Conservation (phyloP, 257 asterid species). For the Solanum virginianum region DNA sequence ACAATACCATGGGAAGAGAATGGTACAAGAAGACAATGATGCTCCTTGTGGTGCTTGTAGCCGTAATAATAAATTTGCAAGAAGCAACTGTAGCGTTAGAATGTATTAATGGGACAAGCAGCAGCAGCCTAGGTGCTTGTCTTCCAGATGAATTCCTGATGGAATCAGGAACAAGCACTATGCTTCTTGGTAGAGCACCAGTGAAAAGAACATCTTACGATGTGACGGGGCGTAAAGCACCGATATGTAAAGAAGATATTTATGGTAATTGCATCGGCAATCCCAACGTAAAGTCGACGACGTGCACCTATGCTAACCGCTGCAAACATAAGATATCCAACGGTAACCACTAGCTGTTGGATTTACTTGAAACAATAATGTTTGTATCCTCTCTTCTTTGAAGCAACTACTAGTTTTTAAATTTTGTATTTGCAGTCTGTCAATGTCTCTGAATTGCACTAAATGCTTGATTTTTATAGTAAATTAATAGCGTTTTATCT, state of each 20-base stretch:
- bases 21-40: neutral
- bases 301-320: too few species aligned
- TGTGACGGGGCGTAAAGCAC: too few species aligned
- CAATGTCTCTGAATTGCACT: neutral
- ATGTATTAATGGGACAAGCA: neutral
- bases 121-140: neutral
- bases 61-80: neutral
- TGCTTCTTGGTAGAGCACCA: neutral
- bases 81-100: neutral
- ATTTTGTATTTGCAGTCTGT: neutral
- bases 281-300: neutral
- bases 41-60: neutral
- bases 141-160: slow-evolving; percentile 3
- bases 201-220: too few species aligned
- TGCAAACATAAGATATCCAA: too few species aligned
- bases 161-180: slow-evolving; percentile 6
- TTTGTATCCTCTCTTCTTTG: neutral
- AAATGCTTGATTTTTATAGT: neutral
- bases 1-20: neutral
- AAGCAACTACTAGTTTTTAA: neutral
- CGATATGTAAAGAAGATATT: rapidly evolving
- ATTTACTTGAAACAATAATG: neutral
- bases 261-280: neutral
- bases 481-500: neutral
- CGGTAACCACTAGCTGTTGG: neutral